A percentile compares a stretch with the other conserved stretches of the same genome.
phyloP scores from a whole-genome alignment of 176 grass and related monocot species.

The Lolium perenne region DNA sequence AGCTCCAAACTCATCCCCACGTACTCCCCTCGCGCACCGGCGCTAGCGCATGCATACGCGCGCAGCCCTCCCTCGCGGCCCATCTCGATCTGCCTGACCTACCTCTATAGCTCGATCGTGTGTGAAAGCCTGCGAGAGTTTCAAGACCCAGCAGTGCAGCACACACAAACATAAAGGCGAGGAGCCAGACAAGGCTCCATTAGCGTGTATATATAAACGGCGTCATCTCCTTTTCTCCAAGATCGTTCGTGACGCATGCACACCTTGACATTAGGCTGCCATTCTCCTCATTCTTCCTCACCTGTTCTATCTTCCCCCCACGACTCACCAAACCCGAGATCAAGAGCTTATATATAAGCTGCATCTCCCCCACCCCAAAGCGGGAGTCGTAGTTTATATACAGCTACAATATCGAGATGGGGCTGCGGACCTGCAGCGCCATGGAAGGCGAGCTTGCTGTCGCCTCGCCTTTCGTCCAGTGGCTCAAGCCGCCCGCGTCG shows the following conservation, averaged over 20 bases:
- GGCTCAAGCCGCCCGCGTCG: constrained; percentile 51
- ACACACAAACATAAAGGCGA: constrained; percentile 31
- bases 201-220: constrained; percentile 37
- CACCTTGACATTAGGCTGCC: constrained; percentile 52
- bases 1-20: background rate
- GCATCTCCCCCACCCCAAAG: background rate
- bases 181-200: background rate
- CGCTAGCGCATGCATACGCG: too few species aligned
- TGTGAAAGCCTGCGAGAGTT: constrained; percentile 46
- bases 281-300: background rate
- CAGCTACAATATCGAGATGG: background rate
- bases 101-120: background rate
- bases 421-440: constrained; percentile 37
- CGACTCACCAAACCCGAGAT: constrained; percentile 51
- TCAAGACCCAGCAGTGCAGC: background rate
- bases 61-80: background rate
- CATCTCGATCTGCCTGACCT: background rate
- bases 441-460: constrained; percentile 42
- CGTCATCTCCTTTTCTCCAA: constrained; percentile 36
- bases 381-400: background rate
- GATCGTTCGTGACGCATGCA: constrained; percentile 43
- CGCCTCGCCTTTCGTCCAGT: constrained; percentile 49
- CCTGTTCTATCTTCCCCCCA: constrained; percentile 16
- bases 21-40: too few species aligned
- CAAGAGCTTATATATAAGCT: constrained; percentile 26